Evolutionary conservation across 2,329 filamentous ascomycete species (phyloP).

Genomic region (Lizonia empirigonia): DNA sequence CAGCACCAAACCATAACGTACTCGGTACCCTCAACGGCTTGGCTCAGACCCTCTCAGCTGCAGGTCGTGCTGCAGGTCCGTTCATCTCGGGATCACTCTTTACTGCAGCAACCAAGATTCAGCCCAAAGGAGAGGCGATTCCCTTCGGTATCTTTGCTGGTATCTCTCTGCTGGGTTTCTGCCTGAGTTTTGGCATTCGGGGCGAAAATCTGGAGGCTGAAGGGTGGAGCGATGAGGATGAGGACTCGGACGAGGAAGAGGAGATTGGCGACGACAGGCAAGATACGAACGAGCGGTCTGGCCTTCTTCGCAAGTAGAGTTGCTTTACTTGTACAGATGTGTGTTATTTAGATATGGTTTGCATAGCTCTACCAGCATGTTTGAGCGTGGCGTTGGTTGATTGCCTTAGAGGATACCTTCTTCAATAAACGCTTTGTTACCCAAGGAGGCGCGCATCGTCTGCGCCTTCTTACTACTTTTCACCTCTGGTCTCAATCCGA

Average conservation of each 20-base stretch:
- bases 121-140: constrained; percentile 80
- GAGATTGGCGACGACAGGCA: constrained; percentile 23
- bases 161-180: constrained; percentile 78
- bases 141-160: constrained; percentile 89
- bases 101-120: constrained; percentile 73
- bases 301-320: constrained; percentile 37
- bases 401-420: background rate
- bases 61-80: constrained; percentile 84
- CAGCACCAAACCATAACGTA: constrained; percentile 80
- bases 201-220: constrained; percentile 65
- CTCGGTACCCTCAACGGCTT: constrained; percentile 91
- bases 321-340: constrained; percentile 1
- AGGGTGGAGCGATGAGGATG: constrained; percentile 55
- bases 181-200: constrained; percentile 78
- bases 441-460: background rate
- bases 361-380: constrained; percentile 5
- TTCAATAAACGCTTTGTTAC: constrained; percentile 1
- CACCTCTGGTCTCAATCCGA: background rate
- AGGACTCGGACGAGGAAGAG: constrained; percentile 37
- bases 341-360: constrained; percentile 6
- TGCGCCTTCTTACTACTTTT: background rate
- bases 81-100: constrained; percentile 88
- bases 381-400: constrained; percentile 11
- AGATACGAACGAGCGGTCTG: constrained; percentile 35
- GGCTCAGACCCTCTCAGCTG: constrained; percentile 90